Evolutionary conservation across 257 asterid species (phyloP).

Genomic region (Solanum habrochaites): DNA sequence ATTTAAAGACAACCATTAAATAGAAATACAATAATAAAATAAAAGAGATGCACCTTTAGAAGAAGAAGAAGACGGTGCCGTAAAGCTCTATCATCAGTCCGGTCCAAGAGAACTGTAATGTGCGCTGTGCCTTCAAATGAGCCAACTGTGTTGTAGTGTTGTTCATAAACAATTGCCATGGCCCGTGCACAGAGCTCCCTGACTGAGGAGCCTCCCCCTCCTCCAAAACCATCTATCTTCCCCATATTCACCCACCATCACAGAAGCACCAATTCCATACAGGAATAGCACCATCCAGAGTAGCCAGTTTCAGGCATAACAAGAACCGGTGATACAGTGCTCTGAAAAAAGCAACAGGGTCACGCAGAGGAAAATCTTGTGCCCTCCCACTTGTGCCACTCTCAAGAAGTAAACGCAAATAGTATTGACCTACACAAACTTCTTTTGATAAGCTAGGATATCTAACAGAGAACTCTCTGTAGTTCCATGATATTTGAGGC

Average conservation of each 20-base stretch:
- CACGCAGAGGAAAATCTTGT: conserved; percentile 91
- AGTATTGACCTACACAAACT: conserved; percentile 99
- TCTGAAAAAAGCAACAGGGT: conserved; percentile 92
- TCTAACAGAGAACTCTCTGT: conserved; percentile 80
- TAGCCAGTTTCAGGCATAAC: conserved; percentile 97
- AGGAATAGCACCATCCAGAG: conserved; percentile 93
- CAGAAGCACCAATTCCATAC: conserved; percentile 97
- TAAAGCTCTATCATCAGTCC: conserved; percentile 96
- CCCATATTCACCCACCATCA: conserved; percentile 99
- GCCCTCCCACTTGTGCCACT: conserved; percentile 77
- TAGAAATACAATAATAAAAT: neutral
- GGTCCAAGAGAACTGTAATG: conserved; percentile 85
- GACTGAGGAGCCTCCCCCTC: conserved; percentile 97
- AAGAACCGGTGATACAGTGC: conserved; percentile 94
- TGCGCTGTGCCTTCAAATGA: conserved; percentile 98
- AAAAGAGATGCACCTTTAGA: conserved; percentile 48
- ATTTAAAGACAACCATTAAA: neutral
- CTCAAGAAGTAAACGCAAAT: conserved; percentile 90
- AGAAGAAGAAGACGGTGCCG: conserved; percentile 99
- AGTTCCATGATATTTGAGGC: conserved; percentile 96
- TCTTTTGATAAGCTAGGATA: conserved; percentile 95
- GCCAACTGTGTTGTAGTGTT: conserved; percentile 67
- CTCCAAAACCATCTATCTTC: conserved; percentile 99
- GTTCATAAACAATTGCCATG: conserved; percentile 97
- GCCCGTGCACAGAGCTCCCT: conserved; percentile 99